Base-by-base conservation (phyloP, 2,329 filamentous ascomycete species). In the Cordyceps militaris region DNA sequence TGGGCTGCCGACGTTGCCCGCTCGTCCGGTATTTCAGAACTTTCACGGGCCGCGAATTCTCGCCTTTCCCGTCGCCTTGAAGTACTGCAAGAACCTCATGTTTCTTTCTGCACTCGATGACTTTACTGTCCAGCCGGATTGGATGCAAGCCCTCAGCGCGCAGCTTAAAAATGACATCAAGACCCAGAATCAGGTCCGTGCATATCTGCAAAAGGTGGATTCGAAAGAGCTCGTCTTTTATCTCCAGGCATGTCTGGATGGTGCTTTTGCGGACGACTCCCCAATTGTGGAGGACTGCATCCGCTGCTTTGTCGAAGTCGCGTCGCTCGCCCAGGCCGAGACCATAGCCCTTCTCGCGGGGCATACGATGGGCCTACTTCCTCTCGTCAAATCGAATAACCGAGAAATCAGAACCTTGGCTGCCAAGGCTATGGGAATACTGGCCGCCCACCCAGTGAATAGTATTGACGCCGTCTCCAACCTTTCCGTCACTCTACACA, bases 71-170 rank as follows among this genome's bases (percentile, higher is more conserved):
- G 74, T 85, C n/a, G 84, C 89, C 1, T 76, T 94, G 26, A 79
- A 78, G 5, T 95, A 91, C 64, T 84, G 84, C 65, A 78, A 76
- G 61, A 73, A 77, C 23, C 78, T 82, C 2, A 66, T 84, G 56
- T 74, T 82, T 44, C 71, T 84, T 2, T 66, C 74, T 1, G 79
- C 79, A 0, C 68, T 82, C 3, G 67, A 71, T 40, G 71, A 79
- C 50, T 75, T 79, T 57, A 79, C 81, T 10, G 70, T 91, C 24
- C 87, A 93, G 63, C 84, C 87, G 47, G 89, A 93, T 61, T 97
- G 94, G 94, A 88, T 91, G 67, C 79, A 86, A 47, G 87, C 88
- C 63, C 76, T 97, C 2, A 88, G 92, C 63, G 82, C 85, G 1
- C 78, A 87, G 7, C 77, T 94, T 30, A 80, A 84, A 42, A 88